phyloP scores from a whole-genome alignment of 2,329 filamentous ascomycete species.

The Blastomyces parvus region DNA sequence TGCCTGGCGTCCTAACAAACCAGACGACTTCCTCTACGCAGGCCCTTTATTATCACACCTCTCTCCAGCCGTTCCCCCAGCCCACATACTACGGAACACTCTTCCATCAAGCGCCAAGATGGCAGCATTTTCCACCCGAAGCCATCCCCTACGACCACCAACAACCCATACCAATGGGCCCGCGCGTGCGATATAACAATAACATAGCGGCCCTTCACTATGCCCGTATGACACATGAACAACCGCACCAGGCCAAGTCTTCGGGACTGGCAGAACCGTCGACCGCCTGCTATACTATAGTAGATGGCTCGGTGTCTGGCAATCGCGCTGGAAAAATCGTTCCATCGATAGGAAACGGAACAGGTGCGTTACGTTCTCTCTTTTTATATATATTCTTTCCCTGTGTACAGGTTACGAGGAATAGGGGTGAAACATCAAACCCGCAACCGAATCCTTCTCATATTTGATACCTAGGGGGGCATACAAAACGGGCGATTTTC shows the following conservation, averaged over 20 bases:
- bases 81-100: neutral
- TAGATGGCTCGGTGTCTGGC: neutral
- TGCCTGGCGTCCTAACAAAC: neutral
- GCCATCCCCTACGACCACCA: neutral
- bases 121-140: neutral
- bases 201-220: neutral
- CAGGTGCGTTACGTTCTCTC: neutral
- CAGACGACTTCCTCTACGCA: neutral
- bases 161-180: neutral
- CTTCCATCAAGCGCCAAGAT: neutral
- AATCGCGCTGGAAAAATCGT: neutral
- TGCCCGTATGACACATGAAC: neutral
- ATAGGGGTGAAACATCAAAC: neutral
- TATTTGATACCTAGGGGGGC: neutral
- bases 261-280: neutral
- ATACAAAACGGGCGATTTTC: conserved; percentile 5
- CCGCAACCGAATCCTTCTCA: neutral
- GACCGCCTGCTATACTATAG: neutral
- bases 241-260: neutral
- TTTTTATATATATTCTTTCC: too few species aligned
- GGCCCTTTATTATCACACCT: neutral
- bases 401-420: neutral
- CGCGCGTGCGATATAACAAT: neutral
- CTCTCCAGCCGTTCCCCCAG: neutral
- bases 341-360: neutral